These are phyloP conservation scores for Taphrina pruni DNA, from an alignment of 1,139 yeast species.

Conservation along the genomic window DNA sequence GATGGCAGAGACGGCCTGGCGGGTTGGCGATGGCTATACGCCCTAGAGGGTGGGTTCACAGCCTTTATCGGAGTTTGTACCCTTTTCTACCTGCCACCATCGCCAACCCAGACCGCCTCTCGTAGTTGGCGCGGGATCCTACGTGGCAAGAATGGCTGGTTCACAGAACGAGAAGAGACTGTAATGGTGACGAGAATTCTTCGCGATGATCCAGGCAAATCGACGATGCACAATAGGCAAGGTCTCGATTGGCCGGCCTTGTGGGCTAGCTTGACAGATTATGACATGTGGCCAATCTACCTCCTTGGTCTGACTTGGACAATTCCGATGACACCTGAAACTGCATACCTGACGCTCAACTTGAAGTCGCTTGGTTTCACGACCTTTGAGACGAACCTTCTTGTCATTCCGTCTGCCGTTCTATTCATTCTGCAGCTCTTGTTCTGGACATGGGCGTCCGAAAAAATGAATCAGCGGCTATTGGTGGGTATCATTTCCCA, in stretches of 20 bases:
- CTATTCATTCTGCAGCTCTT: constrained; percentile 56
- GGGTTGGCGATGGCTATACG: constrained; percentile 68
- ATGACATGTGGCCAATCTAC: constrained; percentile 65
- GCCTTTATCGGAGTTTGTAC: constrained; percentile 59
- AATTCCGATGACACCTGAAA: constrained; percentile 55
- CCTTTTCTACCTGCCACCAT: constrained; percentile 62
- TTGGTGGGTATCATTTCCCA: constrained; percentile 45
- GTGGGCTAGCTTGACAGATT: constrained; percentile 57
- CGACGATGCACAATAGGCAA: constrained; percentile 64
- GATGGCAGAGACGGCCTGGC: constrained; percentile 53
- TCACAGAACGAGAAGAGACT: constrained; percentile 62
- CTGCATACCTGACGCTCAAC: constrained; percentile 60
- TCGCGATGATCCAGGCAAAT: constrained; percentile 68
- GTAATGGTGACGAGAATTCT: constrained; percentile 66
- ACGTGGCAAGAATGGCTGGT: constrained; percentile 61
- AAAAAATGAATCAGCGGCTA: constrained; percentile 53
- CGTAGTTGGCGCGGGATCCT: constrained; percentile 52
- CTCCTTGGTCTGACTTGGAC: constrained; percentile 58
- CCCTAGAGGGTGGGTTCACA: constrained; percentile 63
- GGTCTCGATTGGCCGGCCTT: constrained; percentile 57
- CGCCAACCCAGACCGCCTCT: constrained; percentile 61
- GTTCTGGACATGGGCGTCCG: constrained; percentile 55
- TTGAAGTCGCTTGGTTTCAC: constrained; percentile 62
- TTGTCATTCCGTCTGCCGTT: constrained; percentile 50
- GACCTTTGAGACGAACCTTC: constrained; percentile 61